Evolutionary conservation across 805 yeast genomes (phyloP), one percentile per base, ranked within the genome.

Genomic region (Tanozyma kutaoensis): DNA sequence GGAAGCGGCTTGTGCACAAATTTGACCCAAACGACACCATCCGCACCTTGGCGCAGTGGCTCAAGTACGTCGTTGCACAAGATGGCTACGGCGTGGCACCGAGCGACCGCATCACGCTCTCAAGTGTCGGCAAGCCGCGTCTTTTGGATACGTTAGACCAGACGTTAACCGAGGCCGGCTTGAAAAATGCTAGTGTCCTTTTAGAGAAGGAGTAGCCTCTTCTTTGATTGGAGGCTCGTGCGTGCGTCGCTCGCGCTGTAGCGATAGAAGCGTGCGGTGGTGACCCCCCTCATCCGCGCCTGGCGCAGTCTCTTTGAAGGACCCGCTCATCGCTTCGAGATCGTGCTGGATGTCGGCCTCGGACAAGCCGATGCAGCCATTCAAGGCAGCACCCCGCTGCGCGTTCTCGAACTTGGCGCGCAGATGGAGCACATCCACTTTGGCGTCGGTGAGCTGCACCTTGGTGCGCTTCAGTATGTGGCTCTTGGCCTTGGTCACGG

Each of bases 171-270:
- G 81, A 71, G 6, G 82, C 91, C 1, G 86, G 85, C 1, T 62
- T 91, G 36, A 70, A 73, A 42, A 91, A 85, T 49, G 84, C 95
- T 22, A 76, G 88, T 25, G 52, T 86, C 5, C 51, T 82, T 25
- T 58, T 85, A 19, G 95, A 86, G 35, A 38, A 31, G 24, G 20
- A 17, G 20, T 17, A 17, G 20, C n/a, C n/a, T n/a, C n/a, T n/a
- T n/a, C n/a, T n/a, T n/a, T n/a, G n/a, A n/a, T n/a, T n/a, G n/a
- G n/a, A n/a, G n/a, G n/a, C n/a, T n/a, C n/a, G n/a, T n/a, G n/a
- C n/a, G n/a, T n/a, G n/a, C n/a, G n/a, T n/a, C n/a, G n/a, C n/a
- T n/a, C n/a, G n/a, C n/a, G n/a, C n/a, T n/a, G n/a, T n/a, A n/a
- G n/a, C n/a, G n/a, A n/a, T n/a, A n/a, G n/a, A n/a, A n/a, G n/a